These are phyloP conservation scores for Stenogyne calaminthoides DNA, from an alignment of 305 asterid genomes.

Conservation along the genomic window DNA sequence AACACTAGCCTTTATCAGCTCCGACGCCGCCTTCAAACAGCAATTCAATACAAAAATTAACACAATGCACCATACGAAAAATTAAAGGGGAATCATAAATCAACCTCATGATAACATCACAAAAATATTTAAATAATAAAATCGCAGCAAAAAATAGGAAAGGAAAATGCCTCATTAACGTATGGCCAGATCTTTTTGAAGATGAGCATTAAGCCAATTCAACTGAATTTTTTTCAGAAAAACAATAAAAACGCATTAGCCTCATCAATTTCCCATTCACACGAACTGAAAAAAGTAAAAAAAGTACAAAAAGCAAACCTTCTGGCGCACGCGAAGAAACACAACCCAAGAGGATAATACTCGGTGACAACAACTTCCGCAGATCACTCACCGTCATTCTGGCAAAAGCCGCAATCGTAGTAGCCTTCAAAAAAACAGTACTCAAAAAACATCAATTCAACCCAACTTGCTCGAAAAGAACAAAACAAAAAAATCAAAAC, in stretches of 20 bases:
- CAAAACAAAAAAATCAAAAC: background rate
- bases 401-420: slow-evolving; percentile 80
- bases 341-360: slow-evolving; percentile 87
- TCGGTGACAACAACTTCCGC: slow-evolving; percentile 79
- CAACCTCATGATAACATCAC: background rate
- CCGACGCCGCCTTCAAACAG: slow-evolving; percentile 86
- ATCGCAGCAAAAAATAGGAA: background rate
- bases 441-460: slow-evolving; percentile 19
- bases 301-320: slow-evolving; percentile 46
- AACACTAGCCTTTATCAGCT: slow-evolving; percentile 79
- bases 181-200: slow-evolving; percentile 95
- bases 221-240: slow-evolving; percentile 46
- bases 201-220: slow-evolving; percentile 88
- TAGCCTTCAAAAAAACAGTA: slow-evolving; percentile 46
- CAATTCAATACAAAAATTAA: slow-evolving; percentile 31
- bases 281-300: background rate
- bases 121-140: background rate
- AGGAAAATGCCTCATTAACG: slow-evolving; percentile 57
- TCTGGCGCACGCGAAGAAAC: slow-evolving; percentile 89
- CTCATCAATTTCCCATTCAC: slow-evolving; percentile 14
- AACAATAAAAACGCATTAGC: slow-evolving; percentile 7
- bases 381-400: slow-evolving; percentile 94
- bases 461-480: background rate
- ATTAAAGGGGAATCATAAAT: background rate
- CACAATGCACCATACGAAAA: slow-evolving; percentile 22